A percentile compares a stretch with the other conserved stretches of the same genome.
These are phyloP conservation scores for Penicillium flavigenum DNA, from an alignment of 495 filamentous ascomycete genomes.

Conservation along the genomic window DNA sequence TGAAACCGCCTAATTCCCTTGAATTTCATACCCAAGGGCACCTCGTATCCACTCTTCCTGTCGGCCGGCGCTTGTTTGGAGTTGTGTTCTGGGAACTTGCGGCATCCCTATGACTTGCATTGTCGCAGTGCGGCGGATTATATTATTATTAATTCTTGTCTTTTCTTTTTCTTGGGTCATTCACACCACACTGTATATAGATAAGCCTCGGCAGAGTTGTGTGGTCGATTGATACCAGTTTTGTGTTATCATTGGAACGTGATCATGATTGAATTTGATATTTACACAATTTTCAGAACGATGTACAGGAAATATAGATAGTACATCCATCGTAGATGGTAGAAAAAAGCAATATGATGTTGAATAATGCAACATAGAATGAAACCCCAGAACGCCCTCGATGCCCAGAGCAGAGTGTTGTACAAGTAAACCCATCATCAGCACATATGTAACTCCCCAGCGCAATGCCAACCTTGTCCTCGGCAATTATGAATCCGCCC, in stretches of 20 bases:
- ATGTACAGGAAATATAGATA: constrained; percentile 16
- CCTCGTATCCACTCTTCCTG: constrained; percentile 17
- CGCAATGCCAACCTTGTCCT: constrained; percentile 5
- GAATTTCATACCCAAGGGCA: constrained; percentile 2
- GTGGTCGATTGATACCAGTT: constrained; percentile 2
- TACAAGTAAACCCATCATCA: constrained; percentile 25
- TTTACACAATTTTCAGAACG: constrained; percentile 9
- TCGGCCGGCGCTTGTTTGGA: constrained; percentile 27
- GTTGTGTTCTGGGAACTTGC: constrained; percentile 15
- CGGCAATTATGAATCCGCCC: neutral
- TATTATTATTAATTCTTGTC: constrained; percentile 12
- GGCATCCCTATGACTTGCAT: constrained; percentile 14
- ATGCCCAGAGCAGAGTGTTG: constrained; percentile 43
- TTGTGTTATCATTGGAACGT: constrained; percentile 11
- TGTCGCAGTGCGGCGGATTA: constrained; percentile 10
- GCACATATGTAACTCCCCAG: constrained; percentile 23
- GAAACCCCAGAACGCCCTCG: constrained; percentile 29
- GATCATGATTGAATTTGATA: constrained; percentile 16
- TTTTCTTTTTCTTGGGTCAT: neutral
- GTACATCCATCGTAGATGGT: constrained; percentile 2
- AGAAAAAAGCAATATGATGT: constrained; percentile 2
- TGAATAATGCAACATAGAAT: constrained; percentile 1
- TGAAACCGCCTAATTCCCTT: neutral
- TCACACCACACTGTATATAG: constrained; percentile 2
- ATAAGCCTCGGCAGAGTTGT: neutral